Base-by-base conservation (phyloP, 2,329 filamentous ascomycete genomes). In the Penicillium sp. region DNA sequence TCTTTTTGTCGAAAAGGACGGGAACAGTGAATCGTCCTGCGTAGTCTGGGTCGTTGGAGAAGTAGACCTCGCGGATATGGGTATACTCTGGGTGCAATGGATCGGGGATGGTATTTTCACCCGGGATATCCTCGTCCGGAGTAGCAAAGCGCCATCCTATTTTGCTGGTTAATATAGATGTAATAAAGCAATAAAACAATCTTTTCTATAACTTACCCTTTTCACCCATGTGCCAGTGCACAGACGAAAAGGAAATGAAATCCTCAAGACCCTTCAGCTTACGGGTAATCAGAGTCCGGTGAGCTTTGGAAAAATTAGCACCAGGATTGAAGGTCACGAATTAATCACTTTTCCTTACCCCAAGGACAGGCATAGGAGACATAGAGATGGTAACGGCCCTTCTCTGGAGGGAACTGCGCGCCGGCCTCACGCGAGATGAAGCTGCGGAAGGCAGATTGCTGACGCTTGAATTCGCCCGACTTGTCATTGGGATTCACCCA, bases 331-430 rank as follows among this genome's bases (percentile, higher is more conserved):
- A 19, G 19, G 16, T 26, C 7, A 26, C 8, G 26, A 8, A 2
- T 8, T 2, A 8, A 7, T 26, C 26, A 26, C 7, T 26, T 26
- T 26, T 26, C 52, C 69, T 56, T 68, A 83, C 81, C 88, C 93
- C 93, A 97, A 4, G 93, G 93, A 75, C 93, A 97, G 7, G 93
- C 93, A 76, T 96, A 96, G 68, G 89, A 93, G 64, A 96, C 89
- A 72, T 93, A 99, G 67, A 99, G 86, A 77, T 99, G 95, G 74
- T 99, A 99, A 55, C 95, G 84, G 52, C 84, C 91, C 77, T 90
- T 91, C 77, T 98, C 93, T 1, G 91, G 84, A 5, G 91, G 90
- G 66, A 92, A 97, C 73, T 87, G 78, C 5, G 90, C 88, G 43
- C 84, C 87, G 1, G 85, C 76, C 65, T 90, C 85, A 61, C 82